Evolutionary conservation across 129 eudicot genomes (phyloP).

Genomic region (Escallonia rubra): DNA sequence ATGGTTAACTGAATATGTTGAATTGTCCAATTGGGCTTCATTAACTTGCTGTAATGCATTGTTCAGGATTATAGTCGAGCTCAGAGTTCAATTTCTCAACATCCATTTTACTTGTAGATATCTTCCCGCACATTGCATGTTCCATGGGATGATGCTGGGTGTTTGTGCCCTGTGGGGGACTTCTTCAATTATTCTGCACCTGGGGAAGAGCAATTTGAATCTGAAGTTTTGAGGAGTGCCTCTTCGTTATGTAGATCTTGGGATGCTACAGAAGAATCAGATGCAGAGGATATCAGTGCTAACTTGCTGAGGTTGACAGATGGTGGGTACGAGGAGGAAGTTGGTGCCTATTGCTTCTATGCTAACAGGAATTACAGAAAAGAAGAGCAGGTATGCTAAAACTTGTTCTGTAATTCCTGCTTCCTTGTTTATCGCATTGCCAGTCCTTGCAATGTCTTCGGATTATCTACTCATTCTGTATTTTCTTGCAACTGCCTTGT

Average conservation of each 20-base stretch:
- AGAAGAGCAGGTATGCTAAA: slow-evolving; percentile 72
- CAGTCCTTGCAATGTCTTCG: no score
- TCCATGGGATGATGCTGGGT: slow-evolving; percentile 95
- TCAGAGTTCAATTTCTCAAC: background rate
- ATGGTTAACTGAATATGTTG: background rate
- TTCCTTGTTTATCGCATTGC: no score
- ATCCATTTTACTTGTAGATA: slow-evolving; percentile 42
- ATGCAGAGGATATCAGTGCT: slow-evolving; percentile 19
- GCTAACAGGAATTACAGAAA: slow-evolving; percentile 59
- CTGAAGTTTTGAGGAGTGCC: slow-evolving; percentile 17
- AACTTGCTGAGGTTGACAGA: slow-evolving; percentile 56
- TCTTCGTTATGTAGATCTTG: background rate
- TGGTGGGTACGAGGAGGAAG: slow-evolving; percentile 72
- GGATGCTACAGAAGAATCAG: slow-evolving; percentile 7
- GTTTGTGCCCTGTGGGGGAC: slow-evolving; percentile 96
- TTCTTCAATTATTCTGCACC: slow-evolving; percentile 92
- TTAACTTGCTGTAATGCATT: background rate
- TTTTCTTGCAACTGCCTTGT: no score
- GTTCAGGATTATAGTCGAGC: no score
- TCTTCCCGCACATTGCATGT: slow-evolving; percentile 95
- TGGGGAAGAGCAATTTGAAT: slow-evolving; percentile 43
- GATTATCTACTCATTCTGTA: no score
- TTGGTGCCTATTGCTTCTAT: slow-evolving; percentile 66
- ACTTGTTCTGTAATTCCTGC: no score
- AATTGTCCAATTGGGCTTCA: background rate